Conservation (phyloP, 768 basidiomycete species). For the Mycena galericulata region DNA sequence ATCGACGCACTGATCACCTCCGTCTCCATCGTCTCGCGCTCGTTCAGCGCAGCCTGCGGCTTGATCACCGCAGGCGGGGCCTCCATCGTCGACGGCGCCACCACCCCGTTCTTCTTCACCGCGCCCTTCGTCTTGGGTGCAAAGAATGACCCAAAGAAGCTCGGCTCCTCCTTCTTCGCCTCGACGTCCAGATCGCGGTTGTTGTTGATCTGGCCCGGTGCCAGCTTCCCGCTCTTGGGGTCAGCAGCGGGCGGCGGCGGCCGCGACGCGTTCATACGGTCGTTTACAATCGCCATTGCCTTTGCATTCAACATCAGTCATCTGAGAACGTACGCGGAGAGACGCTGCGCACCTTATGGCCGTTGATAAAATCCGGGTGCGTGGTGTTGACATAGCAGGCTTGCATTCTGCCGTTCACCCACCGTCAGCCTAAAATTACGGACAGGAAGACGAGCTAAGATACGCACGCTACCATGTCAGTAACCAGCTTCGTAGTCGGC, state of each 20-base stretch:
- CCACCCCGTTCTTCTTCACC: slow-evolving; percentile 67
- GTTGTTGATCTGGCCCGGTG: slow-evolving; percentile 82
- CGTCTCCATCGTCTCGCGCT: slow-evolving; percentile 97
- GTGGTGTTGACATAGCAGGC: slow-evolving; percentile 99
- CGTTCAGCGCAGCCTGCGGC: slow-evolving; percentile 91
- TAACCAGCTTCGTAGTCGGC: slow-evolving; percentile 94
- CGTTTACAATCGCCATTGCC: slow-evolving; percentile 91
- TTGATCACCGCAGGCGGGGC: slow-evolving; percentile 89
- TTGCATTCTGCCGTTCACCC: slow-evolving; percentile 85
- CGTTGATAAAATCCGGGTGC: slow-evolving; percentile 97
- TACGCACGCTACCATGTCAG: slow-evolving; percentile 90
- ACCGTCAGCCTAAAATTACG: slow-evolving; percentile 11
- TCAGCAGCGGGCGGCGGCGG: slow-evolving; percentile 71
- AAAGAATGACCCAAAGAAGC: slow-evolving; percentile 98
- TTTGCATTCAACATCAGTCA: too few relatives aligned
- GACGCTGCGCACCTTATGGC: slow-evolving; percentile 78
- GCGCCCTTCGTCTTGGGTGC: slow-evolving; percentile 69
- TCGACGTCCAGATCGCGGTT: slow-evolving; percentile 96
- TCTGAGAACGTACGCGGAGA: too few relatives aligned
- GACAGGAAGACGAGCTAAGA: background rate
- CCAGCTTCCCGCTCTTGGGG: slow-evolving; percentile 75
- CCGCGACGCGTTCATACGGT: slow-evolving; percentile 86
- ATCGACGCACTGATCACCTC: slow-evolving; percentile 94
- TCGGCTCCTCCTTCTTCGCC: slow-evolving; percentile 85
- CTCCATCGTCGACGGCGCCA: slow-evolving; percentile 54